phyloP scores from a whole-genome alignment of 495 filamentous ascomycete genomes.

The Cudoniella acicularis region DNA sequence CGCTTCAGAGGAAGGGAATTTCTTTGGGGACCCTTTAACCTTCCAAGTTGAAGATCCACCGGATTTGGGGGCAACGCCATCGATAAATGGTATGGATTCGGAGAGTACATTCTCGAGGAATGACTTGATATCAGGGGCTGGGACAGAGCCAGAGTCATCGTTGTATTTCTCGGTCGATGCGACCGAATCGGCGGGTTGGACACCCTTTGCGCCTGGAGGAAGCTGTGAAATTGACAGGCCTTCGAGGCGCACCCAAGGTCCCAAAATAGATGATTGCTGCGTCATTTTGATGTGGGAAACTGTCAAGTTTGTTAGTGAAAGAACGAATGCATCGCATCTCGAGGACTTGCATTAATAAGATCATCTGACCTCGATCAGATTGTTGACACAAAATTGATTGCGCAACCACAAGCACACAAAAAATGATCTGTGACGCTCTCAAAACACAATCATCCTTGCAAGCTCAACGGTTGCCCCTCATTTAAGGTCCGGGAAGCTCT shows the following conservation, averaged over 20 bases:
- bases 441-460: constrained; percentile 7
- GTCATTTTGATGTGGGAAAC: constrained; percentile 1
- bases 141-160: constrained; percentile 12
- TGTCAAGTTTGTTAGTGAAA: not conserved
- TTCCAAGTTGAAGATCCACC: constrained; percentile 39
- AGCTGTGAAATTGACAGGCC: constrained; percentile 38
- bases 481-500: not conserved
- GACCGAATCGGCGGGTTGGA: constrained; percentile 1
- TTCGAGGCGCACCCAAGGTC: constrained; percentile 24
- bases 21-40: constrained; percentile 35
- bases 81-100: constrained; percentile 56
- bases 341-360: not conserved
- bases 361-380: not conserved
- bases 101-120: constrained; percentile 41
- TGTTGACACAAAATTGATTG: not conserved
- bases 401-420: not conserved
- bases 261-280: not conserved
- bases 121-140: constrained; percentile 27
- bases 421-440: constrained; percentile 14
- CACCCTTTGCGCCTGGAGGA: constrained; percentile 27
- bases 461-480: not conserved
- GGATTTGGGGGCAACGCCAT: constrained; percentile 36
- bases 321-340: not conserved
- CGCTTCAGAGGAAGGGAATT: constrained; percentile 41
- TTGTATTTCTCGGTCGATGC: constrained; percentile 9